Evolutionary conservation across 495 filamentous ascomycete species (phyloP).

Genomic region (Daldinia childiae): DNA sequence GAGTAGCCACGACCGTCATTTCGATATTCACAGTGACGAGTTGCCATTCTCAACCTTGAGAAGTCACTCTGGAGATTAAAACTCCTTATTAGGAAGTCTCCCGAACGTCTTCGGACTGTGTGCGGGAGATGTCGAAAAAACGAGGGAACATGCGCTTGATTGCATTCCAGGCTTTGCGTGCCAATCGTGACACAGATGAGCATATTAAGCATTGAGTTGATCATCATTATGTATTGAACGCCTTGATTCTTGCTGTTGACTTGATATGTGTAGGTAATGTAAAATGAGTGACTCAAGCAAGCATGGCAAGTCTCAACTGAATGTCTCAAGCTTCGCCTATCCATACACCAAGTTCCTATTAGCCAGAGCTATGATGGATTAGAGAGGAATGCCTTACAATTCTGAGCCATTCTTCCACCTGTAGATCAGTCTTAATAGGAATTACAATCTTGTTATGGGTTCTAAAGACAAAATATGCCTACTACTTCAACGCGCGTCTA

Average conservation of each 20-base stretch:
- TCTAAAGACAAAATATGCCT: slow-evolving; percentile 9
- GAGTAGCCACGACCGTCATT: slow-evolving; percentile 63
- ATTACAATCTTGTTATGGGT: slow-evolving; percentile 31
- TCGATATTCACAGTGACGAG: slow-evolving; percentile 58
- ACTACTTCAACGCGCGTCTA: slow-evolving; percentile 4
- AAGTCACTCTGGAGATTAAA: slow-evolving; percentile 61
- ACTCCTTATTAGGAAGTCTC: slow-evolving; percentile 64
- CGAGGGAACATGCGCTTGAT: slow-evolving; percentile 43
- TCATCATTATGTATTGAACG: not conserved
- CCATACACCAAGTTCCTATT: not conserved
- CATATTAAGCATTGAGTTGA: not conserved
- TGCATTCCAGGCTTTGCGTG: slow-evolving; percentile 4
- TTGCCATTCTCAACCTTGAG: slow-evolving; percentile 58
- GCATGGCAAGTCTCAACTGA: slow-evolving; percentile 23
- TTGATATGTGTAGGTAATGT: not conserved
- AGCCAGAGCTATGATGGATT: not conserved
- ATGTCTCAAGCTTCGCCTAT: slow-evolving; percentile 14
- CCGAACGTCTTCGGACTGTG: slow-evolving; percentile 51
- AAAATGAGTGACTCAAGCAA: not conserved
- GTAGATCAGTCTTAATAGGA: slow-evolving; percentile 7
- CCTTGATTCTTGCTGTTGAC: not conserved
- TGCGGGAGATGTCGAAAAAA: slow-evolving; percentile 60
- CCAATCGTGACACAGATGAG: not conserved
- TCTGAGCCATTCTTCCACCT: slow-evolving; percentile 30
- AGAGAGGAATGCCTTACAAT: slow-evolving; percentile 44